phyloP scores from a whole-genome alignment of 2,329 filamentous ascomycete species.

The Tolypocladium tropicale region DNA sequence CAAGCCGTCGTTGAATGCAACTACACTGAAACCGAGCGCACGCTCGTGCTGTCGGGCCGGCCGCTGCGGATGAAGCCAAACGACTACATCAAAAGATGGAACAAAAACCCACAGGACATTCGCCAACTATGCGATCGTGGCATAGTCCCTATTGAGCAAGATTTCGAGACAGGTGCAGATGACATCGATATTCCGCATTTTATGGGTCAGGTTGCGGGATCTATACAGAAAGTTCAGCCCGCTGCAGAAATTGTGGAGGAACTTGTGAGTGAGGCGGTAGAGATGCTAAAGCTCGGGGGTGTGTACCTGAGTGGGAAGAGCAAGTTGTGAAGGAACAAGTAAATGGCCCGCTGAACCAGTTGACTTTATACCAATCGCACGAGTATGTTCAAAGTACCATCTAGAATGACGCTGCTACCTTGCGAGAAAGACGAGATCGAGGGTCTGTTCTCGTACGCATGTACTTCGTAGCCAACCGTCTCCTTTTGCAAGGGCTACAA shows the following conservation, averaged over 20 bases:
- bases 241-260: conserved; percentile 78
- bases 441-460: no score
- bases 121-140: conserved; percentile 65
- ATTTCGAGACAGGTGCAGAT: conserved; percentile 64
- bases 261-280: conserved; percentile 71
- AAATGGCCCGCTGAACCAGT: neutral
- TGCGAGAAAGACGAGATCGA: neutral
- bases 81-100: conserved; percentile 75
- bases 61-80: conserved; percentile 75
- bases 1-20: conserved; percentile 66
- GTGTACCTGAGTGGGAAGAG: conserved; percentile 42
- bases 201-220: conserved; percentile 88
- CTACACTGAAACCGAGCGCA: conserved; percentile 72
- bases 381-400: neutral
- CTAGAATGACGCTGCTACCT: neutral
- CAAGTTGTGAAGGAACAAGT: conserved; percentile 22
- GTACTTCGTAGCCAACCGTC: no score
- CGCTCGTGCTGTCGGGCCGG: conserved; percentile 71
- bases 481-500: no score
- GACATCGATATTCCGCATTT: conserved; percentile 80
- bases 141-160: conserved; percentile 70
- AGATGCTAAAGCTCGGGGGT: conserved; percentile 52
- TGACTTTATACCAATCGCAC: neutral
- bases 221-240: conserved; percentile 67
- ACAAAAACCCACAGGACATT: conserved; percentile 63